phyloP scores from a whole-genome alignment of 306 rosid species.

The Argentina anserina region DNA sequence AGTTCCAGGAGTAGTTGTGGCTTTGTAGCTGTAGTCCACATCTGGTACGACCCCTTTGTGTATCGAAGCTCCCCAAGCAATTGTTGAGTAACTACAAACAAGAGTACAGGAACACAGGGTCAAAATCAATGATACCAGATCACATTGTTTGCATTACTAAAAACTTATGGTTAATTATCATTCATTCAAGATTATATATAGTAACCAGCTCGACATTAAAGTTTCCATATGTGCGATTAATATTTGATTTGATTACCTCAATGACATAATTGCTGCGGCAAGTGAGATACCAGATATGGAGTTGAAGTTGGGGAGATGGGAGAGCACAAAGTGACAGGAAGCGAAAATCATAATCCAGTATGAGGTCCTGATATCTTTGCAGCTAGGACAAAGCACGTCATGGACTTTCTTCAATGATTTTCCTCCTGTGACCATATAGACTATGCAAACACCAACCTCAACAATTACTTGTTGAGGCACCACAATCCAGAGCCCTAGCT shows the following conservation, averaged over 20 bases:
- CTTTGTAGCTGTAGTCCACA: conserved; percentile 42
- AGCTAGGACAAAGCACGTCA: conserved; percentile 44
- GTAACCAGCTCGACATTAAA: too few relatives aligned
- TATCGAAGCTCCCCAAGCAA: conserved; percentile 65
- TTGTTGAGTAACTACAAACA: conserved; percentile 58
- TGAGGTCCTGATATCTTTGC: conserved; percentile 32
- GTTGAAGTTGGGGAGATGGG: conserved; percentile 75
- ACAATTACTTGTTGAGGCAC: conserved; percentile 71
- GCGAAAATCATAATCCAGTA: conserved; percentile 61
- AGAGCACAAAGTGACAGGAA: conserved; percentile 47
- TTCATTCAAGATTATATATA: too few relatives aligned
- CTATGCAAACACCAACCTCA: conserved; percentile 71
- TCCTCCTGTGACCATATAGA: conserved; percentile 78
- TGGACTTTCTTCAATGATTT: conserved; percentile 53
- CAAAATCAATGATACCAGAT: too few relatives aligned
- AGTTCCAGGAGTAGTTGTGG: conserved; percentile 17
- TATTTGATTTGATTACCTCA: conserved; percentile 33
- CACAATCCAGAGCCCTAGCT: conserved; percentile 68
- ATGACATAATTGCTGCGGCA: conserved; percentile 73
- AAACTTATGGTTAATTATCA: too few relatives aligned
- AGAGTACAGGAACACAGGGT: not conserved
- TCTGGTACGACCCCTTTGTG: conserved; percentile 33
- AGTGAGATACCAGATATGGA: conserved; percentile 63
- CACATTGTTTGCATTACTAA: too few relatives aligned
- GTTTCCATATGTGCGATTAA: not conserved